Evolutionary conservation across 257 asterid species (phyloP).

Genomic region (Ilex asprella): DNA sequence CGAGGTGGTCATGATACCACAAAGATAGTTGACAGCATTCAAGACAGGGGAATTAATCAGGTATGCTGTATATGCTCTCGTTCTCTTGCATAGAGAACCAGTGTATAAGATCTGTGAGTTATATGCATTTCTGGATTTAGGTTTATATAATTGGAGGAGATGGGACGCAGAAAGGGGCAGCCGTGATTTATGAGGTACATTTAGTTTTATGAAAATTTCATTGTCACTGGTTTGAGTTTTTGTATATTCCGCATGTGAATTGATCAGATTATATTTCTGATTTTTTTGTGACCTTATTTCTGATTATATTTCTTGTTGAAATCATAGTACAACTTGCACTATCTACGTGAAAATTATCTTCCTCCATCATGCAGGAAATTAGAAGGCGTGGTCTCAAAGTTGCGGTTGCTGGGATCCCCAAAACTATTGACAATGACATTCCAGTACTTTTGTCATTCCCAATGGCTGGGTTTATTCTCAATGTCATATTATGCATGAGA

Average conservation of each 20-base stretch:
- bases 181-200: slow-evolving; percentile 78
- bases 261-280: not conserved
- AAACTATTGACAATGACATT: slow-evolving; percentile 90
- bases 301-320: not conserved
- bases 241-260: not conserved
- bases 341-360: not conserved
- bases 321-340: not conserved
- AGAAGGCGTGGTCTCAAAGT: slow-evolving; percentile 80
- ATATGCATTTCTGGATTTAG: slow-evolving; percentile 21
- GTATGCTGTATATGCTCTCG: slow-evolving; percentile 14
- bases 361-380: slow-evolving; percentile 48
- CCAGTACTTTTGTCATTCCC: slow-evolving; percentile 37
- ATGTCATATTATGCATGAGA: not conserved
- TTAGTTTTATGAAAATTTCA: not conserved
- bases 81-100: not conserved
- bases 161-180: slow-evolving; percentile 94
- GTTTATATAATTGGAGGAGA: slow-evolving; percentile 93
- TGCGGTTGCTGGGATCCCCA: slow-evolving; percentile 79
- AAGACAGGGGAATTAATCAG: slow-evolving; percentile 93
- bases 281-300: not conserved
- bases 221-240: not conserved
- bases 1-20: slow-evolving; percentile 75
- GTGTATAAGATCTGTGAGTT: not conserved
- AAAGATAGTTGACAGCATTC: slow-evolving; percentile 90
- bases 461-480: not conserved